phyloP scores from a whole-genome alignment of 1,284 basidiomycete genomes.

The Puccinia horiana region DNA sequence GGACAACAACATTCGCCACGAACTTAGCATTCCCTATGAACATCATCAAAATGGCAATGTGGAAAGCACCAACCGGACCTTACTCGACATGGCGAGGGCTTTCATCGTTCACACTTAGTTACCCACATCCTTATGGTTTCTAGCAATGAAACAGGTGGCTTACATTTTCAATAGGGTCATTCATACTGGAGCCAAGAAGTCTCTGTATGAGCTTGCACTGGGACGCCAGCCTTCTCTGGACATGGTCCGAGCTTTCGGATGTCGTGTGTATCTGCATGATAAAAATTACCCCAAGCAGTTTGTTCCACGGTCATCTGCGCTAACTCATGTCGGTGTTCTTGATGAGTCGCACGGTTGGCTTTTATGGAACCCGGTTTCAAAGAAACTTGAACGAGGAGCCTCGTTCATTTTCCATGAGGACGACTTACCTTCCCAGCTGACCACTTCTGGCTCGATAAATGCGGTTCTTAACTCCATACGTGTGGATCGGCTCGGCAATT shows the following conservation, averaged over 20 bases:
- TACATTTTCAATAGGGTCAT: slow-evolving; percentile 12
- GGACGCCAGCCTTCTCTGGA: neutral
- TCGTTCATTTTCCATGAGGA: slow-evolving; percentile 13
- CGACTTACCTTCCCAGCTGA: neutral
- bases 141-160: neutral
- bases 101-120: neutral
- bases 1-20: neutral
- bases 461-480: neutral
- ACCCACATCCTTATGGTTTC: neutral
- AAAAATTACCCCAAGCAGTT: neutral
- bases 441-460: neutral
- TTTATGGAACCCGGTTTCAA: neutral
- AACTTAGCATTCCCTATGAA: slow-evolving; percentile 4
- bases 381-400: neutral
- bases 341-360: slow-evolving; percentile 1
- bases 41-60: slow-evolving; percentile 21
- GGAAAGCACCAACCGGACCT: neutral
- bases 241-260: slow-evolving; percentile 20
- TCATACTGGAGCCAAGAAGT: neutral
- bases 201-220: neutral
- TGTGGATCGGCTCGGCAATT: neutral
- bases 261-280: slow-evolving; percentile 12
- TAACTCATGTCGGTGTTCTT: neutral
- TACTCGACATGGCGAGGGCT: slow-evolving; percentile 11
- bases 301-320: neutral